These are phyloP conservation scores for Suhomyces terraborum DNA, from an alignment of 1,139 yeast species.

Conservation along the genomic window DNA sequence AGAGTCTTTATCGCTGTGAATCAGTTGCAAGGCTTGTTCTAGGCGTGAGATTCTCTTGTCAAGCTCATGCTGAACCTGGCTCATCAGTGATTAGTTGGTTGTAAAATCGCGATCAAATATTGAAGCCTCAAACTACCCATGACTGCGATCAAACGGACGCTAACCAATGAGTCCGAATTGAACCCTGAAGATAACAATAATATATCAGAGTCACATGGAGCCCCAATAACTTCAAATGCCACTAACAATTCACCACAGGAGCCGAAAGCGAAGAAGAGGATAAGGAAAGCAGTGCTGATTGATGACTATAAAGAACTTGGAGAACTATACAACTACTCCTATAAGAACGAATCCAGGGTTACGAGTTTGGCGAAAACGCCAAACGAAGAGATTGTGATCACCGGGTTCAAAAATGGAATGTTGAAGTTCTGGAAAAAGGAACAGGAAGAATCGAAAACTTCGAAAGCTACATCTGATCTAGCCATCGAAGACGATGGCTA, in stretches of 20 bases:
- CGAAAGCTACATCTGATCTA: not conserved
- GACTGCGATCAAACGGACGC: slow-evolving; percentile 1
- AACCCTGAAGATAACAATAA: slow-evolving; percentile 11
- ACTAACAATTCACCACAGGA: not conserved
- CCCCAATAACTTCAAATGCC: slow-evolving; percentile 6
- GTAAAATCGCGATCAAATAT: not conserved
- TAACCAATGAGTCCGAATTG: slow-evolving; percentile 1
- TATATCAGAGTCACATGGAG: too few species aligned
- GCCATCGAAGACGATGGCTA: slow-evolving; percentile 13
- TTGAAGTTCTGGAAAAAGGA: slow-evolving; percentile 43
- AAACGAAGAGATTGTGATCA: slow-evolving; percentile 25
- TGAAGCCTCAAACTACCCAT: not conserved
- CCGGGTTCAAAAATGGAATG: slow-evolving; percentile 42
- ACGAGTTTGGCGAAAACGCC: slow-evolving; percentile 15
- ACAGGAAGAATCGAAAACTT: slow-evolving; percentile 2
- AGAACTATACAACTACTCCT: slow-evolving; percentile 14
- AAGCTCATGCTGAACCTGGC: not conserved
- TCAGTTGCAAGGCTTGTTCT: slow-evolving; percentile 4
- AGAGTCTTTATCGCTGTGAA: slow-evolving; percentile 9
- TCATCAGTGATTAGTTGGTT: not conserved
- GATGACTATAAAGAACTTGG: slow-evolving; percentile 9
- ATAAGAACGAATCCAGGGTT: slow-evolving; percentile 14
- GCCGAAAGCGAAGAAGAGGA: not conserved
- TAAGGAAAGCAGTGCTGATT: slow-evolving; percentile 1
- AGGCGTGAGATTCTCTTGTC: slow-evolving; percentile 2